Evolutionary conservation across 2,329 filamentous ascomycete genomes (phyloP), one percentile per base, ranked within the genome.

Genomic region (Daldinia sp.): DNA sequence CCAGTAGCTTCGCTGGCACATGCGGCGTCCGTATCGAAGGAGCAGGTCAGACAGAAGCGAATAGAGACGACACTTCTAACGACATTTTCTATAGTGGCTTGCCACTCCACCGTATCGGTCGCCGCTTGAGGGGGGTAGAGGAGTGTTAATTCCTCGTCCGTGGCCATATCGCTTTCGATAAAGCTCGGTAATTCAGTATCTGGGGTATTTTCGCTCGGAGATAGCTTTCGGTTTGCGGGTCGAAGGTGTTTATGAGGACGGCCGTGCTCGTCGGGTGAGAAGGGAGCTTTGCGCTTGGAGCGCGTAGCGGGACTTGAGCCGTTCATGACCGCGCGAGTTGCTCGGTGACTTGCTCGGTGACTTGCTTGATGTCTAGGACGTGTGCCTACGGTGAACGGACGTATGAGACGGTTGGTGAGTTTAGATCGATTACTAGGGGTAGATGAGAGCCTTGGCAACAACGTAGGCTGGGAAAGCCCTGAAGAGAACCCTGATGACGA

Each of bases 11-110:
- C 95, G 73, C 93, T 97, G 15, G 93, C 93, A 77, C 96, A 85
- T 5, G 95, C 95, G 25, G 92, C 83, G 72, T 99, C 95, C n/a
- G 95, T 98, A 77, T 99, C 95, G 77, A 99, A 99, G 21, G 94
- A 94, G 77, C 92, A 96, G 0, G 95, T 97, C 83, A 97, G 93
- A 77, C 94, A 98, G 81, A 99, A 99, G 70, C 96, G 91, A 73
- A 99, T 98, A n/a, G 94, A 97, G 50, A 99, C 95, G 15, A 98
- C 95, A 71, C 94, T 97, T 75, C 90, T 89, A 55, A 99, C 94
- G 2, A 99, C 95, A 64, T 88, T 90, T 78, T 97, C 94, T 63
- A 98, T 96, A 0, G 94, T 97, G 51, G 89, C 91, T 78, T 98
- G 94, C 95, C 95, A 99, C 80, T 96, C 94, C 21, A 88, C 88